Evolutionary conservation across 2,329 filamentous ascomycete species (phyloP).

Genomic region (Penicillium concentricum): DNA sequence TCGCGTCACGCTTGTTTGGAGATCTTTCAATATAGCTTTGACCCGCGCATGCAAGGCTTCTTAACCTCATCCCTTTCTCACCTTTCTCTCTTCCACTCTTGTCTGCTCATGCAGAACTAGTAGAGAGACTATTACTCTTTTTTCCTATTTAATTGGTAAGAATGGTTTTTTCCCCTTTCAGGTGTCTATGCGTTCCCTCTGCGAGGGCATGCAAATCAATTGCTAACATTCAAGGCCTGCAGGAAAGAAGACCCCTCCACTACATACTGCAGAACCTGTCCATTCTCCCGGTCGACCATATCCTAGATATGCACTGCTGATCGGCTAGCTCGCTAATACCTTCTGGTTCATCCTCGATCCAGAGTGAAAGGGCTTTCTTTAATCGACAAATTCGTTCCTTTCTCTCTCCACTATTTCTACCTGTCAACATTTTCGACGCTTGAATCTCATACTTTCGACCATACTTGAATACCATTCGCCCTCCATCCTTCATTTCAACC

Average conservation of each 20-base stretch:
- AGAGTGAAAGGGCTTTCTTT: conserved; percentile 9
- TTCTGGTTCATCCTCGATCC: conserved; percentile 6
- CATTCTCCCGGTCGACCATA: conserved; percentile 36
- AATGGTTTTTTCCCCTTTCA: conserved; percentile 11
- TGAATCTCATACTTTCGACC: neutral
- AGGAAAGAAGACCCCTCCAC: conserved; percentile 22
- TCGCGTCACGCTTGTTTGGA: conserved; percentile 40
- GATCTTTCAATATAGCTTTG: conserved; percentile 34
- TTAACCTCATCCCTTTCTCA: conserved; percentile 14
- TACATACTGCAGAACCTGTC: conserved; percentile 27
- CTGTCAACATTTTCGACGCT: conserved; percentile 2
- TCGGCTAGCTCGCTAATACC: conserved; percentile 11
- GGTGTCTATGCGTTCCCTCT: neutral
- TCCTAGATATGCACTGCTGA: conserved; percentile 20
- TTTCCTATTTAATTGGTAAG: conserved; percentile 10
- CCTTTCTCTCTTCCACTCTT: conserved; percentile 16
- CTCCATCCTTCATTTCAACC: conserved; percentile 1
- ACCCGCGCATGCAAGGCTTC: conserved; percentile 35
- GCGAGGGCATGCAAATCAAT: conserved; percentile 8
- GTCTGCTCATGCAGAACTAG: conserved; percentile 10
- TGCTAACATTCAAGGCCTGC: conserved; percentile 31
- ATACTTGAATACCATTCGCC: neutral
- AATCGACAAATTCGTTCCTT: conserved; percentile 5
- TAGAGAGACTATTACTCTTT: conserved; percentile 10
- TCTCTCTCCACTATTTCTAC: neutral